Evolutionary conservation across 352 stramenopile genomes (phyloP), one percentile per base, ranked within the genome.

Genomic region (Phytopythium montanum): DNA sequence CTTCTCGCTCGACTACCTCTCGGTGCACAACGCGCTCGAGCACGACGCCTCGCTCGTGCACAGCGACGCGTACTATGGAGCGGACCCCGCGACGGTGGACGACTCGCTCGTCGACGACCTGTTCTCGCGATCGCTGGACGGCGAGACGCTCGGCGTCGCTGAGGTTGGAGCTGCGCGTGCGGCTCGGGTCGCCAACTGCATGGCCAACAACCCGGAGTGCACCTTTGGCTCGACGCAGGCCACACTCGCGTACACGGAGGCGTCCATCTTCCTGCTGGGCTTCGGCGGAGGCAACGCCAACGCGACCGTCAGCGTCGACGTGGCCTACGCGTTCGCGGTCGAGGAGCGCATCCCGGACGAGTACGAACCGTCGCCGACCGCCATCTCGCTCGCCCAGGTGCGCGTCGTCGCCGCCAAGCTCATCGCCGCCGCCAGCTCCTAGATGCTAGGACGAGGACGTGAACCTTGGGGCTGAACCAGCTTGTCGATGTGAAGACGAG

Each of bases 21-120:
- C 36, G 9, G 57, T 49, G 0, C 76, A 88, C 69, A 75, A 81
- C 59, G 54, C 68, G 14, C 64, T 73, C 19, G 69, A 80, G 53
- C 72, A 80, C 60, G 72, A 80, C 50, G 66, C 59, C 4, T 88
- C 79, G 41, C 72, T 88, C 29, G 59, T 78, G 12, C 79, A 83
- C 65, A 59, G 64, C 42, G 79, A 87, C 63, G 64, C 65, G 29
- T 83, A 77, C 65, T 73, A 73, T 19, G 74, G 66, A 18, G 56
- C 64, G 0, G 62, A 80, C 31, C 72, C 73, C 14, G 50, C 60
- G 14, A 23, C 56, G 18, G 66, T 81, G 29, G 68, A 80, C 64
- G 5, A 45, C 16, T 60, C 52, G 34, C 51, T 88, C n/a, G 58
- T 66, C 14, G 46, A 58, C 5, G 63, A 76, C 26, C 59, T 87